Conservation (phyloP, 768 basidiomycete species). For the Roridomyces roridus region DNA sequence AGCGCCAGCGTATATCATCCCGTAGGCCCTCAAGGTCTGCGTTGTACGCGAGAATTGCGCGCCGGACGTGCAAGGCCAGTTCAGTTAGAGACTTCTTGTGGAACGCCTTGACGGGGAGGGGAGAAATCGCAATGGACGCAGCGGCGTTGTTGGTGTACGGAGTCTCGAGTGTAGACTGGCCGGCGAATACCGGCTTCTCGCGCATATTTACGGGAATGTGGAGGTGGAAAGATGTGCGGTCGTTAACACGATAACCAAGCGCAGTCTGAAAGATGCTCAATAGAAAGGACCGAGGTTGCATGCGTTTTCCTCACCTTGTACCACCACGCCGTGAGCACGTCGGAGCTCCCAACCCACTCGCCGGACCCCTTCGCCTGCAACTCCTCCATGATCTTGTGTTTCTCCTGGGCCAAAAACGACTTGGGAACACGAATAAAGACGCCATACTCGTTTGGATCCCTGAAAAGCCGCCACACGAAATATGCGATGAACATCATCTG, state of each 20-base stretch:
- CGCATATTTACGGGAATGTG: conserved; percentile 15
- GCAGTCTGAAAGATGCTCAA: too few species aligned
- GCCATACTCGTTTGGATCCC: conserved; percentile 6
- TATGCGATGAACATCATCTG: conserved; percentile 2
- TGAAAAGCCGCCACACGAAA: conserved; percentile 3
- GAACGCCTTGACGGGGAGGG: conserved; percentile 3
- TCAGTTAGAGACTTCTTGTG: too few species aligned
- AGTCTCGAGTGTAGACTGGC: background rate
- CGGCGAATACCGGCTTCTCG: conserved; percentile 7
- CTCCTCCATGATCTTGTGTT: conserved; percentile 7
- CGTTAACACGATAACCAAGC: conserved; percentile 1
- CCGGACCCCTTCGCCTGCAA: conserved; percentile 6
- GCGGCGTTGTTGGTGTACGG: conserved; percentile 20
- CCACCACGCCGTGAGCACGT: conserved; percentile 20
- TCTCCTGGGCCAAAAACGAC: conserved; percentile 3
- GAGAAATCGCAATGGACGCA: background rate
- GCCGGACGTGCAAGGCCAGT: conserved; percentile 14
- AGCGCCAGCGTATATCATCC: background rate
- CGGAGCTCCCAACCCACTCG: conserved; percentile 22
- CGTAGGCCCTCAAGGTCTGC: background rate
- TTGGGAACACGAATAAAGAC: conserved; percentile 14
- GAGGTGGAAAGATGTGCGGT: conserved; percentile 9
- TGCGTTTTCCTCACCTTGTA: conserved; percentile 13
- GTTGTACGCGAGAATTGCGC: conserved; percentile 3
- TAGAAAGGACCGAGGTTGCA: too few species aligned